Conservation (phyloP, 2,329 filamentous ascomycete species). For the Coleophoma crateriformis region DNA sequence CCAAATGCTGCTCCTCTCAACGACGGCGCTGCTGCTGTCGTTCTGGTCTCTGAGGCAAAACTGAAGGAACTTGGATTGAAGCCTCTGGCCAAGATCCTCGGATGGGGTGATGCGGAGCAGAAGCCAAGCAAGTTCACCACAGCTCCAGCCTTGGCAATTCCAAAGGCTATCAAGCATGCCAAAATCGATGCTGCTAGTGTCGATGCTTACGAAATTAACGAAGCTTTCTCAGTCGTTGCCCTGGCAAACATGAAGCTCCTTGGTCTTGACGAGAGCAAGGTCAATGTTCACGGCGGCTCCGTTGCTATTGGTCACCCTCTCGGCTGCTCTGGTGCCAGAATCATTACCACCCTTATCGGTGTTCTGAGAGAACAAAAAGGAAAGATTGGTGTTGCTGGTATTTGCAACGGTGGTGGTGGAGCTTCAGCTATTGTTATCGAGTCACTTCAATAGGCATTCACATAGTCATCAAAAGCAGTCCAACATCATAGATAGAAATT, state of each 20-base stretch:
- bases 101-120: slow-evolving; percentile 92
- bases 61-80: slow-evolving; percentile 87
- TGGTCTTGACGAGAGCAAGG: slow-evolving; percentile 71
- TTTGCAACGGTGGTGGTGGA: slow-evolving; percentile 97
- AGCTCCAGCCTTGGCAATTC: slow-evolving; percentile 86
- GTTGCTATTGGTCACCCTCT: slow-evolving; percentile 95
- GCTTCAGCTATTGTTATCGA: slow-evolving; percentile 93
- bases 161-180: slow-evolving; percentile 95
- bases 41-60: slow-evolving; percentile 91
- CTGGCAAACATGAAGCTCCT: slow-evolving; percentile 95
- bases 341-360: slow-evolving; percentile 82
- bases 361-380: slow-evolving; percentile 87
- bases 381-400: slow-evolving; percentile 89
- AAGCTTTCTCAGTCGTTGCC: slow-evolving; percentile 95
- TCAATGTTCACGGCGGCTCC: slow-evolving; percentile 92
- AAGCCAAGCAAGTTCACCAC: slow-evolving; percentile 94
- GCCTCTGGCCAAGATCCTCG: slow-evolving; percentile 92
- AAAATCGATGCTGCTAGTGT: slow-evolving; percentile 71
- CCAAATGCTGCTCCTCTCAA: slow-evolving; percentile 96
- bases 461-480: background rate
- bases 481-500: background rate
- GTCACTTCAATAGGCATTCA: slow-evolving; percentile 26
- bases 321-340: slow-evolving; percentile 88
- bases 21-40: slow-evolving; percentile 86
- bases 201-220: slow-evolving; percentile 98